Evolutionary conservation across 2,329 filamentous ascomycete species (phyloP), one percentile per base, ranked within the genome.

Genomic region (Ophiostoma populinum): DNA sequence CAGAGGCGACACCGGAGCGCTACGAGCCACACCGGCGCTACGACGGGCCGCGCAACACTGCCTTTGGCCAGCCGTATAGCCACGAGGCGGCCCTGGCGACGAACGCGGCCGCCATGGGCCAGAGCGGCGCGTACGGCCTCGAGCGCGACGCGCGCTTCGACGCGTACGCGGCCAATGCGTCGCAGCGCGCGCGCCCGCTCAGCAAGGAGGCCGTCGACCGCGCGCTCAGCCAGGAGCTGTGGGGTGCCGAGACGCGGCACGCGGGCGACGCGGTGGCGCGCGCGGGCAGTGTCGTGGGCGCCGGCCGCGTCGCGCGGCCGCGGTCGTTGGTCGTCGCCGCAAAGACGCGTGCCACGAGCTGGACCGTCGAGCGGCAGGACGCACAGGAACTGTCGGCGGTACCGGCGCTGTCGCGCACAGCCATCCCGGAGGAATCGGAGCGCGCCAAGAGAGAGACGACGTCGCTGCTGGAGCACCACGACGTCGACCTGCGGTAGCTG

Each of bases 331-430:
- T n/a, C n/a, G n/a, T n/a, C n/a, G n/a, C n/a, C n/a, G n/a, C n/a
- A 3, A 13, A 28, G 9, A 47, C 46, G 7, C 49, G 56, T 12
- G 45, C 46, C 1, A 40, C 45, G 10, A 61, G 57, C 46, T 57
- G 51, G 47, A 46, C 43, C 6, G 58, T 51, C 28, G 57, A 58
- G 33, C 48, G 52, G 11, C 49, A 50, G 3, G n/a, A n/a, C n/a
- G n/a, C n/a, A n/a, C n/a, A n/a, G n/a, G n/a, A n/a, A n/a, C n/a
- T n/a, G n/a, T n/a, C n/a, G n/a, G n/a, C n/a, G n/a, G n/a, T n/a
- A n/a, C n/a, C n/a, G n/a, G n/a, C n/a, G n/a, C n/a, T n/a, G n/a
- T n/a, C n/a, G n/a, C n/a, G n/a, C n/a, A n/a, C n/a, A n/a, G n/a
- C n/a, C n/a, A n/a, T n/a, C n/a, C n/a, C n/a, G n/a, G n/a, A n/a